These are phyloP conservation scores for Fusarium chuoi DNA, from an alignment of 2,329 filamentous ascomycete genomes.

Conservation along the genomic window DNA sequence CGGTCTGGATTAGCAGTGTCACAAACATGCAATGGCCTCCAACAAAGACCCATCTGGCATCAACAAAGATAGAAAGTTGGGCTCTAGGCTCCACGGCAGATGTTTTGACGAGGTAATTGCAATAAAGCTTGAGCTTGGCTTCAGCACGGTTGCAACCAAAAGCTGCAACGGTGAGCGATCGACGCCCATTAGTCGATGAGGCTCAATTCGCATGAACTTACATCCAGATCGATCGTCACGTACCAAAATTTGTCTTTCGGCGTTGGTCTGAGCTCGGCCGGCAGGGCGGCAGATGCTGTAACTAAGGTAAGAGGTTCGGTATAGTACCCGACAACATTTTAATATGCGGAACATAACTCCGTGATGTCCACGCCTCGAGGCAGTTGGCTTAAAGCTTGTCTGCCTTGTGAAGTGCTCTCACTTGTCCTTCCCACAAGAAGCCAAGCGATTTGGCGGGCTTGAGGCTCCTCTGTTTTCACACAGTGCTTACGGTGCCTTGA, in stretches of 20 bases:
- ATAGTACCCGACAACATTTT: constrained; percentile 12
- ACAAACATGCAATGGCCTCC: not conserved
- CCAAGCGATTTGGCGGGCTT: constrained; percentile 2
- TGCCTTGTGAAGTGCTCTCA: constrained; percentile 12
- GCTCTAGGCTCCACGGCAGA: constrained; percentile 11
- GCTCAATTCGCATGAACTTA: constrained; percentile 28
- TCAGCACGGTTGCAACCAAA: constrained; percentile 24
- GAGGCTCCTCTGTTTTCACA: constrained; percentile 13
- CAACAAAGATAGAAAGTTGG: constrained; percentile 18
- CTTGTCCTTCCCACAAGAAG: constrained; percentile 8
- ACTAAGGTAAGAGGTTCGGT: not conserved
- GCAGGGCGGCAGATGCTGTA: not conserved
- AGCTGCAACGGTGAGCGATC: constrained; percentile 11
- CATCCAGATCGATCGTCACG: constrained; percentile 25
- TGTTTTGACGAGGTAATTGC: not conserved
- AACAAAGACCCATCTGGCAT: constrained; percentile 26
- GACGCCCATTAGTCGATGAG: constrained; percentile 22
- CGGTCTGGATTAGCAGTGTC: constrained; percentile 19
- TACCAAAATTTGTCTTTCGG: not conserved
- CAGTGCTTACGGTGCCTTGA: constrained; percentile 17
- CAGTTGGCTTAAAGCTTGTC: not conserved
- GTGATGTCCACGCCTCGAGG: not conserved
- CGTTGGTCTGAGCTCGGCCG: constrained; percentile 10
- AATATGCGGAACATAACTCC: constrained; percentile 17
- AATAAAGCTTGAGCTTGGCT: constrained; percentile 25